Conservation (phyloP, 2,329 filamentous ascomycete species). For the Penicillium sp. region DNA sequence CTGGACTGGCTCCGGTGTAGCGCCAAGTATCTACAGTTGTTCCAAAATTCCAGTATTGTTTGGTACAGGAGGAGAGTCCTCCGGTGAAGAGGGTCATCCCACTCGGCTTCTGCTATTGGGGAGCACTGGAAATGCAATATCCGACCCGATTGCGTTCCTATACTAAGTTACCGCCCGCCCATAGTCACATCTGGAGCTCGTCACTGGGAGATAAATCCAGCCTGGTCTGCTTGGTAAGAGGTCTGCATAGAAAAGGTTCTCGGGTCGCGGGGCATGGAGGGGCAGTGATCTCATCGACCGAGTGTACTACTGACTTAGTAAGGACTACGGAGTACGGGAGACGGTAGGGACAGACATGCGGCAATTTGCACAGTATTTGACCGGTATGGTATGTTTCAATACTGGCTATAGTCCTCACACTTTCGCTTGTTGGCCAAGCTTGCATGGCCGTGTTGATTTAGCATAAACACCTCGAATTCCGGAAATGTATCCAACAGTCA, state of each 20-base stretch:
- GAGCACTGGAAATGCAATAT: constrained; percentile 15
- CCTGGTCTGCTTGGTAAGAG: background rate
- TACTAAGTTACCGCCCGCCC: background rate
- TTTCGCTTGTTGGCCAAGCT: background rate
- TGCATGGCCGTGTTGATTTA: background rate
- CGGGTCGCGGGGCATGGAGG: constrained; percentile 25
- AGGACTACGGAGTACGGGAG: background rate
- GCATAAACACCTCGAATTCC: constrained; percentile 1
- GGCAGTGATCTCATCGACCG: constrained; percentile 13
- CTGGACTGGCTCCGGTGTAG: constrained; percentile 1
- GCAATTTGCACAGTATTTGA: background rate
- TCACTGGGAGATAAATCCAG: background rate
- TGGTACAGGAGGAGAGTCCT: constrained; percentile 41
- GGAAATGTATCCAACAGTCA: background rate
- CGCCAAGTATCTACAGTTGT: background rate
- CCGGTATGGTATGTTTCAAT: background rate
- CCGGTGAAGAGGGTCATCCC: constrained; percentile 31
- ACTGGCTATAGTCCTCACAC: background rate
- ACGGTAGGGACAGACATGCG: background rate
- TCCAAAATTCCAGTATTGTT: constrained; percentile 10
- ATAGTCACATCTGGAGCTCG: background rate
- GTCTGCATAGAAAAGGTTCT: constrained; percentile 6
- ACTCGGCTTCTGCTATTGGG: constrained; percentile 25
- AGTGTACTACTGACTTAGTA: background rate
- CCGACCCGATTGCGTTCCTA: constrained; percentile 12